Percentiles rank a stretch among this genome's conserved stretches.
These are phyloP conservation scores for Tetracladium setigerum DNA, from an alignment of 495 filamentous ascomycete species.

Conservation along the genomic window DNA sequence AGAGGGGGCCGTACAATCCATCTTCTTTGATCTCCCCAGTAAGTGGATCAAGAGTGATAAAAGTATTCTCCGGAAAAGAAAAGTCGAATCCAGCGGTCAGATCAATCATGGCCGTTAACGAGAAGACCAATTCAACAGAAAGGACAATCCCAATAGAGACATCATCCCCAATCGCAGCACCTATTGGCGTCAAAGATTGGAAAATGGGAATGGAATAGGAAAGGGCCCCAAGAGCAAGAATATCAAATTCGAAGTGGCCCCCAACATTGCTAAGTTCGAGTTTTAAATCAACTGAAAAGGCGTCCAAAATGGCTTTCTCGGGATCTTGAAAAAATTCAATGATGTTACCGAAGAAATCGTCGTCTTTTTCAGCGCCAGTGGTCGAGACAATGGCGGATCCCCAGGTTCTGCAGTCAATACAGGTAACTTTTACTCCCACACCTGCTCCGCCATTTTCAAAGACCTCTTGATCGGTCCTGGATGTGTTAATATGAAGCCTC, in stretches of 20 bases:
- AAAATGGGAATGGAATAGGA: constrained; percentile 10
- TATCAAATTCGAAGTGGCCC: constrained; percentile 14
- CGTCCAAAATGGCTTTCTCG: constrained; percentile 4
- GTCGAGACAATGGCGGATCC: constrained; percentile 12
- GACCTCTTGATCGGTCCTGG: neutral
- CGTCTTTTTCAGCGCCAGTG: constrained; percentile 7
- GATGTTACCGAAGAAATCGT: constrained; percentile 6
- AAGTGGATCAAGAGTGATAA: constrained; percentile 30
- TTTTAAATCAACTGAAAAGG: constrained; percentile 13
- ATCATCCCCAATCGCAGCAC: constrained; percentile 10
- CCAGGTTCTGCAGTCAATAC: constrained; percentile 15
- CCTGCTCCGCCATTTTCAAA: neutral
- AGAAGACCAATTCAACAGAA: constrained; percentile 32
- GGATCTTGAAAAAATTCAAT: constrained; percentile 13
- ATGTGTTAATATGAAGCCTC: neutral
- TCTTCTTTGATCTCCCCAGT: constrained; percentile 31
- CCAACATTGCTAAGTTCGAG: constrained; percentile 10
- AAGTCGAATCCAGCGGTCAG: constrained; percentile 34
- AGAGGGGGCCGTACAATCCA: constrained; percentile 19
- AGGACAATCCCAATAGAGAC: constrained; percentile 27
- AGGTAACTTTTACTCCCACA: neutral
- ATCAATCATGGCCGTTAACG: constrained; percentile 30
- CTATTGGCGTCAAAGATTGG: constrained; percentile 1
- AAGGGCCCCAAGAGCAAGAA: constrained; percentile 3
- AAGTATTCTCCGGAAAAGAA: constrained; percentile 29